phyloP scores from a whole-genome alignment of 257 asterid genomes.

The Handroanthus guayacan region DNA sequence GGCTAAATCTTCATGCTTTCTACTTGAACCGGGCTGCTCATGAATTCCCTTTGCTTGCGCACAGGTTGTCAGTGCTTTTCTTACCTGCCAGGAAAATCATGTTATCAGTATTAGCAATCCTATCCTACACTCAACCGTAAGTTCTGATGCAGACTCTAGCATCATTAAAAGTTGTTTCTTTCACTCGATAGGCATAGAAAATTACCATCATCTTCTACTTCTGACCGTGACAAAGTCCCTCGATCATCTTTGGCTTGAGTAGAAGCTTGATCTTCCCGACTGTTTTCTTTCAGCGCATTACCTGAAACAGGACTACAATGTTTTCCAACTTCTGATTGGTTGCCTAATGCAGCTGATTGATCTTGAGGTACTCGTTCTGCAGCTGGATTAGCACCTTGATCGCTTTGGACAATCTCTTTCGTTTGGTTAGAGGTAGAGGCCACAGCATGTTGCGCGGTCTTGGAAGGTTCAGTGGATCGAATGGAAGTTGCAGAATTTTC shows the following conservation, averaged over 20 bases:
- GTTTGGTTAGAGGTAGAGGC: slow-evolving; percentile 34
- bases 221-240: slow-evolving; percentile 33
- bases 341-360: slow-evolving; percentile 41
- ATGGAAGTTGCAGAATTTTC: slow-evolving; percentile 31
- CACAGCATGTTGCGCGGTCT: slow-evolving; percentile 31
- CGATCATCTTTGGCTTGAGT: slow-evolving; percentile 36
- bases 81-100: slow-evolving; percentile 32
- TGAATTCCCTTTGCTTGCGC: slow-evolving; percentile 33
- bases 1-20: slow-evolving; percentile 33
- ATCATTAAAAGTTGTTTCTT: no score
- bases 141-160: not conserved
- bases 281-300: slow-evolving; percentile 39
- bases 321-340: slow-evolving; percentile 39
- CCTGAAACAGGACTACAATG: slow-evolving; percentile 42
- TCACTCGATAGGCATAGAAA: not conserved
- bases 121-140: not conserved
- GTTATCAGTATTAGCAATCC: slow-evolving; percentile 24
- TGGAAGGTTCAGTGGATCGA: slow-evolving; percentile 34
- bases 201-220: slow-evolving; percentile 36
- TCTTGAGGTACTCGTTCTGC: slow-evolving; percentile 41
- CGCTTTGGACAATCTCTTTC: slow-evolving; percentile 38
- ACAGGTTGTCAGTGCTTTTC: slow-evolving; percentile 16
- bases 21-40: slow-evolving; percentile 30
- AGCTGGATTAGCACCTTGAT: slow-evolving; percentile 26
- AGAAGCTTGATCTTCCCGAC: slow-evolving; percentile 38